Conservation (phyloP, 345 rosid species). For the Erysimum cheiranthoides region DNA sequence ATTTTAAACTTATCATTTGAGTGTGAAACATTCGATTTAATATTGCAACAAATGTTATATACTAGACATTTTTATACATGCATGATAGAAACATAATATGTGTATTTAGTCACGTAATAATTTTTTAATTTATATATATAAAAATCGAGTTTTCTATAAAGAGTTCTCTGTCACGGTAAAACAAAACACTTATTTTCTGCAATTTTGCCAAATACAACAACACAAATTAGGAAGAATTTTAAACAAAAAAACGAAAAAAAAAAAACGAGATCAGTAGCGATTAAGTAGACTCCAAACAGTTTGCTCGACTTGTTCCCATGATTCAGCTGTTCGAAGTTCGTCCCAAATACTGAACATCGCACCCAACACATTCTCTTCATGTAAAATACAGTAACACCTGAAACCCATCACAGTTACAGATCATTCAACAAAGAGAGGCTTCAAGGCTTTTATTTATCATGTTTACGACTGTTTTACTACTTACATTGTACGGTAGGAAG, state of each 20-base stretch:
- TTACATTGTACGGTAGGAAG: constrained; percentile 92
- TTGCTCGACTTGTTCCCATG: constrained; percentile 91
- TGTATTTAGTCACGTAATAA: background rate
- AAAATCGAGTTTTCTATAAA: background rate
- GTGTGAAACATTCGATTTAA: background rate
- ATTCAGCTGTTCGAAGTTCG: constrained; percentile 60
- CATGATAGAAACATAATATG: background rate
- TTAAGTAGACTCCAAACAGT: constrained; percentile 83
- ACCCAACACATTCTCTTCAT: constrained; percentile 86
- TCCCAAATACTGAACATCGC: constrained; percentile 82
- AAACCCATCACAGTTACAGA: constrained; percentile 16
- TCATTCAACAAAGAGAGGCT: constrained; percentile 15
- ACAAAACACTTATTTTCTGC: background rate
- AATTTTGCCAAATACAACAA: constrained; percentile 15
- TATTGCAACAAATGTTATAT: background rate
- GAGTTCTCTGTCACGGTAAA: background rate
- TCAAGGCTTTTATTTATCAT: background rate
- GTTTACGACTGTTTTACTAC: constrained; percentile 34
- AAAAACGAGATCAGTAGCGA: constrained; percentile 47
- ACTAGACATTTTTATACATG: background rate
- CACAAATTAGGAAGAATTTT: background rate
- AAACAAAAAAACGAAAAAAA: background rate
- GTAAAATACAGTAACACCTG: constrained; percentile 93
- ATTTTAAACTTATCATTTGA: background rate
- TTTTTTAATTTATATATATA: background rate